Conservation (phyloP, 2,329 filamentous ascomycete genomes). For the Calonectria hawksworthii region DNA sequence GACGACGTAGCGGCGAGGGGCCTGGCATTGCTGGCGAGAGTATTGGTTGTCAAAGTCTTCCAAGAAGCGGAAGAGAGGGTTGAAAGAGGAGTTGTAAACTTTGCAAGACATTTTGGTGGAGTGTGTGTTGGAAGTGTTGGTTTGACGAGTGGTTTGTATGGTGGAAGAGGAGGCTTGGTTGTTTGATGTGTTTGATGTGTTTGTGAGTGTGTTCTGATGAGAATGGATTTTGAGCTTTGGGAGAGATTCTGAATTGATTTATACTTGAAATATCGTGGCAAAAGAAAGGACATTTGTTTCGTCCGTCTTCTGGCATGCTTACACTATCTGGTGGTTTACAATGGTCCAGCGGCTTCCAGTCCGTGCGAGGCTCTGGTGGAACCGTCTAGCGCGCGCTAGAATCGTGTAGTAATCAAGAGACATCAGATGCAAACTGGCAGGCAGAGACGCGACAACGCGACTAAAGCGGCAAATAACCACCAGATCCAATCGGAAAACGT, state of each 20-base stretch:
- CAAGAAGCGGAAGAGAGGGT: conserved; percentile 74
- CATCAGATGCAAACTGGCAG: not conserved
- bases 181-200: not conserved
- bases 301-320: conserved; percentile 34
- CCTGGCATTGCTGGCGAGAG: conserved; percentile 53
- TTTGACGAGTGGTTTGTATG: conserved; percentile 42
- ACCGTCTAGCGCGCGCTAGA: not conserved
- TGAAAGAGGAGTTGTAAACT: conserved; percentile 71
- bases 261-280: conserved; percentile 41
- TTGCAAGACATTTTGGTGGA: conserved; percentile 60
- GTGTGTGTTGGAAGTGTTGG: conserved; percentile 37
- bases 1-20: conserved; percentile 38
- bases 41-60: conserved; percentile 72
- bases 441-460: not conserved
- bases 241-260: conserved; percentile 43
- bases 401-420: not conserved
- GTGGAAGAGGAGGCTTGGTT: conserved; percentile 41
- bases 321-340: not conserved
- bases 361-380: not conserved
- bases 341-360: not conserved
- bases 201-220: conserved; percentile 46
- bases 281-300: conserved; percentile 28
- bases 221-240: conserved; percentile 29
- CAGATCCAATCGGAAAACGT: not conserved
- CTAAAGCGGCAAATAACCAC: not conserved